Base-by-base conservation (phyloP, 495 filamentous ascomycete genomes). In the Aspergillus nidulans region DNA sequence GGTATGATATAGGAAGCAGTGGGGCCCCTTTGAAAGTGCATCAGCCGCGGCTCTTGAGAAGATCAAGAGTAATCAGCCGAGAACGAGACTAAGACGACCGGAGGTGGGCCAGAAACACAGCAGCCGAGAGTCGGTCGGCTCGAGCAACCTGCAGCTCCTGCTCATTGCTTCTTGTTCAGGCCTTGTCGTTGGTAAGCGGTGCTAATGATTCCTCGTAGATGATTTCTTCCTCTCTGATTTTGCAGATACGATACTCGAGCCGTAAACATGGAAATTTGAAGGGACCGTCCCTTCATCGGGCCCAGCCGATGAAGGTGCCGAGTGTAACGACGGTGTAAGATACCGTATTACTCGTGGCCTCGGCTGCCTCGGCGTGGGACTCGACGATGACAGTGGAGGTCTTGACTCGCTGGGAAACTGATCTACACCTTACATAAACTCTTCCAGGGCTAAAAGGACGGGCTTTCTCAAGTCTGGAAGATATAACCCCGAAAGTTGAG, bases 341-440 rank as follows among this genome's bases (percentile, higher is more conserved):
- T 74, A 74, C 71, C 25, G 68, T 70, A 55, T 63, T 55, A 10
- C 10, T 30, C 1, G 12, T 32, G 51, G 49, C 69, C 69, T 71
- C 68, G 71, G 69, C 61, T 61, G 48, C 30, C 30, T 39, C 39
- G 34, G 52, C n/a, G 46, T 19, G 36, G n/a, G n/a, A 3, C 36
- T 39, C n/a, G 15, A 39, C 8, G n/a, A 2, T 39, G 36, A 39
- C 36, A 39, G 36, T 4, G n/a, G 3, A 18, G n/a, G 18, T 39
- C n/a, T 18, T 18, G 36, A 39, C 36, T 39, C 12, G 13, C 36
- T 39, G 36, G n/a, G n/a, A 18, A 39, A 39, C 3, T n/a, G n/a
- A 39, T 39, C 28, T 34, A 28, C 42, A 26, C 26, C 32, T 24
- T 10, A 13, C 30, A 6, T 34, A 12, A 12, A 34, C 10, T 7